Percentiles rank a stretch among this genome's conserved stretches.
Conservation (phyloP, 176 grass and related monocot species). For the Oryza meridionalis region DNA sequence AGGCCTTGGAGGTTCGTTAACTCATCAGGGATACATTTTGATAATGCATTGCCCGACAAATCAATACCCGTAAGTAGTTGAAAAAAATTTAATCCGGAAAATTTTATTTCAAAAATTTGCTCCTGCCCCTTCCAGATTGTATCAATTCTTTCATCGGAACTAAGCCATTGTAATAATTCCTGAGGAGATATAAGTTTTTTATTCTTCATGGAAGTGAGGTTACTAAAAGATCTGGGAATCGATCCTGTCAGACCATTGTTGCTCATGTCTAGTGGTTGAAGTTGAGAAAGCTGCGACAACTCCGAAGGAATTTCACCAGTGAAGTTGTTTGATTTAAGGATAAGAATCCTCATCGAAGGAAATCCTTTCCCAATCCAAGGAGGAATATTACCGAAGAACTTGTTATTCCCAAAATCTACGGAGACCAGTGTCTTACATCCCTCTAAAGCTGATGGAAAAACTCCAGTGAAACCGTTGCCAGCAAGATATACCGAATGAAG, state of each 20-base stretch:
- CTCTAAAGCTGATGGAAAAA: conserved; percentile 36
- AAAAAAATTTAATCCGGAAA: too few species aligned
- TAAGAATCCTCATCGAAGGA: conserved; percentile 49
- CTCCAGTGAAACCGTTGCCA: conserved; percentile 52
- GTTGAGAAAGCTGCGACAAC: conserved; percentile 32
- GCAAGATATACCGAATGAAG: conserved; percentile 65
- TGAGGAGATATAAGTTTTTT: not conserved
- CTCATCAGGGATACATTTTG: conserved; percentile 49
- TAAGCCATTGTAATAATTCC: not conserved
- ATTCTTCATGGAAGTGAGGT: conserved; percentile 52
- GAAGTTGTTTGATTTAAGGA: conserved; percentile 61
- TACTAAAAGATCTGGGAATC: conserved; percentile 59
- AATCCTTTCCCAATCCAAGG: conserved; percentile 51
- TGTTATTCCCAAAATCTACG: conserved; percentile 61
- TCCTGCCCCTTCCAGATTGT: conserved; percentile 68
- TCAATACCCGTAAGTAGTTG: conserved; percentile 59
- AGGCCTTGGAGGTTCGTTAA: conserved; percentile 56
- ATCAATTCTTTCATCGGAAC: conserved; percentile 54
- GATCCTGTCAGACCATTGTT: conserved; percentile 55
- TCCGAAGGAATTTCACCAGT: conserved; percentile 13
- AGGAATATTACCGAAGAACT: conserved; percentile 60
- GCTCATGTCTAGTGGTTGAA: conserved; percentile 66
- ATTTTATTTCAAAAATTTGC: conserved; percentile 41
- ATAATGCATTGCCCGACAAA: conserved; percentile 55
- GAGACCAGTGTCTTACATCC: conserved; percentile 35